Percentiles rank a stretch among this genome's conserved stretches.
These are phyloP conservation scores for Passalora sequoiae DNA, from an alignment of 2,329 filamentous ascomycete genomes.

Conservation along the genomic window DNA sequence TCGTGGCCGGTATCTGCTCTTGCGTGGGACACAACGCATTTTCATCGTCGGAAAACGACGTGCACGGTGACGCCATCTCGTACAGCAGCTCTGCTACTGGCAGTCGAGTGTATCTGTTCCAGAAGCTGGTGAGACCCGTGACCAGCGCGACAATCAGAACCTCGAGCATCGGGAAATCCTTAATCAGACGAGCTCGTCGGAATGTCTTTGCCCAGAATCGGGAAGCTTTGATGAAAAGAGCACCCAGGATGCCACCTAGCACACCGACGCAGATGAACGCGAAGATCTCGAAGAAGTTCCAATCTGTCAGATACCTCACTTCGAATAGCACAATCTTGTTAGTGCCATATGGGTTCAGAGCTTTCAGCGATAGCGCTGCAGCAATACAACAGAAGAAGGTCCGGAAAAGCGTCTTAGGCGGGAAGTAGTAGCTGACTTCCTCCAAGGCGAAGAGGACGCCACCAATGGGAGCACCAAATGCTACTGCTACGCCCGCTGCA, in stretches of 20 bases:
- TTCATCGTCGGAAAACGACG: slow-evolving; percentile 59
- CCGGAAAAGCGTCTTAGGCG: slow-evolving; percentile 91
- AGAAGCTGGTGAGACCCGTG: slow-evolving; percentile 82
- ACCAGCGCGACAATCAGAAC: slow-evolving; percentile 80
- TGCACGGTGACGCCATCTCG: slow-evolving; percentile 84
- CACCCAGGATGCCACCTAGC: slow-evolving; percentile 77
- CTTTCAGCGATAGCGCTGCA: slow-evolving; percentile 85
- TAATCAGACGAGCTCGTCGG: slow-evolving; percentile 73
- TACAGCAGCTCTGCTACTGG: slow-evolving; percentile 86
- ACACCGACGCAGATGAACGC: slow-evolving; percentile 82
- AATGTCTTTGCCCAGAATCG: slow-evolving; percentile 85
- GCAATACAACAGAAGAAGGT: slow-evolving; percentile 97
- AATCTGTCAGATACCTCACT: slow-evolving; percentile 83
- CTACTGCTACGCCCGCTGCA: slow-evolving; percentile 86
- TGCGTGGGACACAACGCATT: slow-evolving; percentile 72
- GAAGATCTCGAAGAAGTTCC: slow-evolving; percentile 86
- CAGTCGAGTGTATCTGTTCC: slow-evolving; percentile 85
- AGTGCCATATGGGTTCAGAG: slow-evolving; percentile 91
- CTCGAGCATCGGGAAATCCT: slow-evolving; percentile 76
- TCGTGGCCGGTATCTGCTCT: slow-evolving; percentile 72
- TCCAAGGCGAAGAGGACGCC: slow-evolving; percentile 91
- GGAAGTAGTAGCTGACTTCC: slow-evolving; percentile 96
- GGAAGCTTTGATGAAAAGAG: slow-evolving; percentile 94
- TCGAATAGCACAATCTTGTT: slow-evolving; percentile 96
- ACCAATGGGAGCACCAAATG: slow-evolving; percentile 84